Evolutionary conservation across 1,284 basidiomycete genomes (phyloP).

Genomic region (Ceratobasidium sp.): DNA sequence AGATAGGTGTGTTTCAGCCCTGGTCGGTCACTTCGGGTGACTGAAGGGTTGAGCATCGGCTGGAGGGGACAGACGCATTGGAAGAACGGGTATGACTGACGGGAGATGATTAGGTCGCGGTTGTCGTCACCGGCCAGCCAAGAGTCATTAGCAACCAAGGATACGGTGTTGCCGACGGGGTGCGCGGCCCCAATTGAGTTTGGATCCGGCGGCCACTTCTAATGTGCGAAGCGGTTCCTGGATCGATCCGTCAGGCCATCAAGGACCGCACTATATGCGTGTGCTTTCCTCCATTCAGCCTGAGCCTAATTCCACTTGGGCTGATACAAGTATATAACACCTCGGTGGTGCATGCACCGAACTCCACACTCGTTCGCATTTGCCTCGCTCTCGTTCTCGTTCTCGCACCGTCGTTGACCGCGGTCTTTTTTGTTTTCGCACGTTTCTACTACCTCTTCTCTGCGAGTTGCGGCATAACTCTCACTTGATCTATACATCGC

Average conservation of each 20-base stretch:
- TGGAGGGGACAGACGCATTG: background rate
- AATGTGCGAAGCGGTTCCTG: constrained; percentile 3
- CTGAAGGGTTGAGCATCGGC: background rate
- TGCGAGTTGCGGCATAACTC: constrained; percentile 24
- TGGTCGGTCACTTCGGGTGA: background rate
- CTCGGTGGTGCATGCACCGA: background rate
- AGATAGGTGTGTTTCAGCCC: background rate
- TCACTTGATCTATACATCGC: background rate
- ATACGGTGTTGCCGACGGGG: background rate
- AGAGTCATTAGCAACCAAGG: background rate
- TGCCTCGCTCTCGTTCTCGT: background rate
- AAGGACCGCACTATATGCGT: background rate
- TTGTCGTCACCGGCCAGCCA: background rate
- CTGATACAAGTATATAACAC: background rate
- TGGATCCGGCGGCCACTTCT: background rate
- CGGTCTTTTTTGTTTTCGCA: background rate
- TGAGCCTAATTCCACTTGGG: background rate
- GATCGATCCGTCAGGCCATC: background rate
- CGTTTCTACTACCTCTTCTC: background rate
- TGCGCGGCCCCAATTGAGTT: background rate
- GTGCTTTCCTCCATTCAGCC: background rate
- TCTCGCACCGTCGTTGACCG: constrained; percentile 21
- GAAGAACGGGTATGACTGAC: background rate
- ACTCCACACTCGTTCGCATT: background rate
- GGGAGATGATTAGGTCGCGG: background rate